Percentiles rank a stretch among this genome's conserved stretches.
These are phyloP conservation scores for Hemileccinum rubropunctum DNA, from an alignment of 768 basidiomycete species.

Conservation along the genomic window DNA sequence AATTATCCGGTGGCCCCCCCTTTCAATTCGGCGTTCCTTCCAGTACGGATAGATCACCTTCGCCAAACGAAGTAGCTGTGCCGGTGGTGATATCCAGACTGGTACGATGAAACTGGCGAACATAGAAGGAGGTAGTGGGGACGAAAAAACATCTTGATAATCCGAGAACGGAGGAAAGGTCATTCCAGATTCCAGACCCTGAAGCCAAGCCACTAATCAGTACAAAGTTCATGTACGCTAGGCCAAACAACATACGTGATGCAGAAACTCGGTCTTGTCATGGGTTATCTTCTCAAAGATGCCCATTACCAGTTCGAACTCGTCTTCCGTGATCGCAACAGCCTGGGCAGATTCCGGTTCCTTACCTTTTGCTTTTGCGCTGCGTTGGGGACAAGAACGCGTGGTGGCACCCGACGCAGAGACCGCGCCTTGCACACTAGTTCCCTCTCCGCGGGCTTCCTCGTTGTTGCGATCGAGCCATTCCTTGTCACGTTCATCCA, in stretches of 20 bases:
- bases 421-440: constrained; percentile 70
- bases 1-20: constrained; percentile 82
- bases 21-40: constrained; percentile 78
- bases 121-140: constrained; percentile 52
- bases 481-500: constrained; percentile 94
- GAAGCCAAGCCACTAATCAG: constrained; percentile 3
- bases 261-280: constrained; percentile 83
- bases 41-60: constrained; percentile 83
- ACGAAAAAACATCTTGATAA: constrained; percentile 67
- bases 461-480: constrained; percentile 95
- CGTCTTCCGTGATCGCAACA: constrained; percentile 78
- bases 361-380: constrained; percentile 81
- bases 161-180: constrained; percentile 70
- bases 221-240: not conserved
- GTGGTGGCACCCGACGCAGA: constrained; percentile 49
- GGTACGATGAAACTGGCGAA: constrained; percentile 74
- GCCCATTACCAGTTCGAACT: constrained; percentile 95
- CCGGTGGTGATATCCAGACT: constrained; percentile 61
- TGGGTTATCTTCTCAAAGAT: constrained; percentile 89
- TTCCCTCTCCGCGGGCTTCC: constrained; percentile 81
- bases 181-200: constrained; percentile 67
- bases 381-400: constrained; percentile 53
- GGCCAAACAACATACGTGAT: constrained; percentile 59
- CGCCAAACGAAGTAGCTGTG: constrained; percentile 64
- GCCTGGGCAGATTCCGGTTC: constrained; percentile 68